phyloP scores from a whole-genome alignment of 495 filamentous ascomycete species.

The Xylaria nigripes region DNA sequence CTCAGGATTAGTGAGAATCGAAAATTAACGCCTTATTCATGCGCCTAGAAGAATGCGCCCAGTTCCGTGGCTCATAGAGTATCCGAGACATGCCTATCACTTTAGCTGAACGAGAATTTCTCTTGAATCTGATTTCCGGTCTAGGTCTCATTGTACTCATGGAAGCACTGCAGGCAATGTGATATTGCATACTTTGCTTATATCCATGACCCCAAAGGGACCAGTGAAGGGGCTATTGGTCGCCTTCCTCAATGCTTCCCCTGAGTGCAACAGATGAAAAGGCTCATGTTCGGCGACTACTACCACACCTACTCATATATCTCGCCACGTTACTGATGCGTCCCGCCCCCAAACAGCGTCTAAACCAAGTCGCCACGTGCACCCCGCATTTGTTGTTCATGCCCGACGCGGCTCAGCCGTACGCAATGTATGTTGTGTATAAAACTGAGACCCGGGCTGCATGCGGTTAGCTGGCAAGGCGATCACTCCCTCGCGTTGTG shows the following conservation, averaged over 20 bases:
- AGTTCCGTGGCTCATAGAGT: too few relatives aligned
- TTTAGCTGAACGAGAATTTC: neutral
- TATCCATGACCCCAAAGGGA: neutral
- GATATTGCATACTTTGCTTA: too few relatives aligned
- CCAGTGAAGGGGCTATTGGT: neutral
- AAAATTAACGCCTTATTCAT: too few relatives aligned
- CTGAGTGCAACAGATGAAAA: neutral
- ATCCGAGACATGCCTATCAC: too few relatives aligned
- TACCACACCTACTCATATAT: neutral
- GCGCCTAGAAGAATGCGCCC: too few relatives aligned
- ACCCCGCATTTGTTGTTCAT: neutral
- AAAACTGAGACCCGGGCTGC: neutral
- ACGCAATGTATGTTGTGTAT: neutral
- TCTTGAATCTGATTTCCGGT: neutral
- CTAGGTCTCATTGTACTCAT: neutral
- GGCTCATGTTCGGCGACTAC: neutral
- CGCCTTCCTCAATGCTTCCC: neutral
- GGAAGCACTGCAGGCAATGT: neutral
- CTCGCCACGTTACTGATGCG: neutral
- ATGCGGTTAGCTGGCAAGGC: too few relatives aligned
- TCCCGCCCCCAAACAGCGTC: neutral
- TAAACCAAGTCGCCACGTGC: neutral
- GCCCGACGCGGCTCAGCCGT: neutral
- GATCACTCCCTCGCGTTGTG: too few relatives aligned
- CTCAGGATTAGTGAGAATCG: too few relatives aligned